Evolutionary conservation across 306 rosid species (phyloP), one percentile per base, ranked within the genome.

Genomic region (Pueraria montana): DNA sequence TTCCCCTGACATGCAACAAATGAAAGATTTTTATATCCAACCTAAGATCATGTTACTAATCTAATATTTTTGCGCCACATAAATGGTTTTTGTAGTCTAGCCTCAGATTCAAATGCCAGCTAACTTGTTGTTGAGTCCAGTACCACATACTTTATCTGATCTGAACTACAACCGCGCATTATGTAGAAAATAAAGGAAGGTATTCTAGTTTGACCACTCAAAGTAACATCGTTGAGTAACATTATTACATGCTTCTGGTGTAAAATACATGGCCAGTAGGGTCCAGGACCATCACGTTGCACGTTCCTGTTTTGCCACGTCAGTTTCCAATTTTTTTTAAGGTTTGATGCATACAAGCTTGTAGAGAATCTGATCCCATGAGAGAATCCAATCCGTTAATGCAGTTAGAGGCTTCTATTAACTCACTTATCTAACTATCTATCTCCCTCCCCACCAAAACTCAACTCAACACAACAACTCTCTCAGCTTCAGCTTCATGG

Each of bases 401-500:
- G 73, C 89, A 86, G 93, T 91, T 91, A 88, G 89, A 85, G 99
- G 98, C 94, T 69, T 64, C 73, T 76, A 85, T 90, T 86, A 90
- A 26, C 81, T 83, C 91, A 56, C 87, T 91, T 94, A 88, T 96
- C 98, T 78, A 64, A 20, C 27, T 21, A 24, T 56, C 8, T 14
- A 48, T 14, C 53, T 48, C 16, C 53, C 4, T 23, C 4, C 72
- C 36, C 86, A 26, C 83, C 24, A 38, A 64, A 78, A 67, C 61
- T 30, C 9, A 38, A 38, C 32, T 1, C 32, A 38, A 66, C 27
- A 82, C 81, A 50, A 65, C 69, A 23, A 45, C 65, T 56, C 13
- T 34, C 24, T 38, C 24, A 49, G 11, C 9, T 48, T 68, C 66
- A 52, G 48, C 24, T 6, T 30, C 70, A 93, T 96, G 99, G 98